Evolutionary conservation across 177 flowering plant species (phyloP).

Genomic region (Vitis hybrid): DNA sequence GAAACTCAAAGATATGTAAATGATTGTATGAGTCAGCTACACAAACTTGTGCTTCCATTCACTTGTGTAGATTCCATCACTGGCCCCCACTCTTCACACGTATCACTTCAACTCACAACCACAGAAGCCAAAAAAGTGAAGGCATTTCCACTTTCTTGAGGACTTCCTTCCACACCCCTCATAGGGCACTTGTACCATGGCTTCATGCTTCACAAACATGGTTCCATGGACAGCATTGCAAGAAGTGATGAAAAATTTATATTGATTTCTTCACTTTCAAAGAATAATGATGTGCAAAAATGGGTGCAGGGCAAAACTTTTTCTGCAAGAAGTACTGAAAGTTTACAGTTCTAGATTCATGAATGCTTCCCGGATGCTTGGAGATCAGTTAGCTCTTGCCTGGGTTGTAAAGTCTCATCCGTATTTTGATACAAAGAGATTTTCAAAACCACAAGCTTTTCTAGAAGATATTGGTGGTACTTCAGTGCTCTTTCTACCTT

Average conservation of each 20-base stretch:
- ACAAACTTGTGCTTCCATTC: not conserved
- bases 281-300: too few species aligned
- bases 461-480: slow-evolving; percentile 52
- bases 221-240: too few species aligned
- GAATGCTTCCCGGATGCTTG: slow-evolving; percentile 91
- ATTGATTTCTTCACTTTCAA: too few species aligned
- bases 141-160: too few species aligned
- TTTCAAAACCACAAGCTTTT: slow-evolving; percentile 55
- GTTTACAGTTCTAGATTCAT: slow-evolving; percentile 64
- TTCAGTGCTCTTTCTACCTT: slow-evolving; percentile 81
- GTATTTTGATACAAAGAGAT: slow-evolving; percentile 62
- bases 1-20: not conserved
- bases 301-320: slow-evolving; percentile 66
- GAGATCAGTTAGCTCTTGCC: slow-evolving; percentile 91
- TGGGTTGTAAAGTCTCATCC: slow-evolving; percentile 75
- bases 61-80: not conserved
- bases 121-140: too few species aligned
- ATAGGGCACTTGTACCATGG: too few species aligned
- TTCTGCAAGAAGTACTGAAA: slow-evolving; percentile 64
- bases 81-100: too few species aligned
- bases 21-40: not conserved
- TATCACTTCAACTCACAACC: too few species aligned
- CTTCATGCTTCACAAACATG: too few species aligned
- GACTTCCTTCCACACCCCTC: too few species aligned
- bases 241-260: too few species aligned